Base-by-base conservation (phyloP, 108 stramenopile species). In the Schizochytrium sp. region DNA sequence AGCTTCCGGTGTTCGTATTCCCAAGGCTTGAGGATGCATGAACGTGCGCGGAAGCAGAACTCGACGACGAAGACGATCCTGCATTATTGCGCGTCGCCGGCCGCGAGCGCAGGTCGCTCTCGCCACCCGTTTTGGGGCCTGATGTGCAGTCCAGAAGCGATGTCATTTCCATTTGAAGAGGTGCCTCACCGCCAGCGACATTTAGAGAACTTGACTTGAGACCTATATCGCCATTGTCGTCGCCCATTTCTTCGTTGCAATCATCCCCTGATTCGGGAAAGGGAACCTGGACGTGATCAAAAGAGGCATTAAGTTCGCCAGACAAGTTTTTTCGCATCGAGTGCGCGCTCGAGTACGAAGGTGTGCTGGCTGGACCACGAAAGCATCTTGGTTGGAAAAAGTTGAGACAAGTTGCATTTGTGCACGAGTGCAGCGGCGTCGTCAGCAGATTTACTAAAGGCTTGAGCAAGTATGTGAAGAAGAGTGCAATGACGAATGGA, bases 401-500 rank as follows among this genome's bases (percentile, higher is more conserved):
- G 76, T 83, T 83, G 10, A 83, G 51, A 23, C 76, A 83, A 4
- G 45, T 53, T 23, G 76, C 76, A 53, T 83, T 53, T 12, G 76
- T 83, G 76, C 76, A 83, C 4, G 76, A 83, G 48, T 53, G 25
- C n/a, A 55, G 23, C 48, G 76, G 76, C 3, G 45, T 47, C 43
- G 48, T 83, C 19, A 83, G 51, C 76, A 53, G 25, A 45, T 83
- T 83, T 1, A 83, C 76, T 18, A 83, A 16, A 12, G 76, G 76
- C 23, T 83, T 83, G 19, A 83, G 76, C 18, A 83, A 34, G 51
- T 83, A 83, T 25, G 76, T 83, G 76, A 83, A 83, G 3, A 83
- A 83, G 48, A 83, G 51, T 12, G 76, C 76, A 83, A 83, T 83
- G n/a, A 83, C 76, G 48, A 83, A 83, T 12, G 76, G 76, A 10